These are phyloP conservation scores for Kodamaea kaohsiungensis DNA, from an alignment of 805 yeast species.

Conservation along the genomic window DNA sequence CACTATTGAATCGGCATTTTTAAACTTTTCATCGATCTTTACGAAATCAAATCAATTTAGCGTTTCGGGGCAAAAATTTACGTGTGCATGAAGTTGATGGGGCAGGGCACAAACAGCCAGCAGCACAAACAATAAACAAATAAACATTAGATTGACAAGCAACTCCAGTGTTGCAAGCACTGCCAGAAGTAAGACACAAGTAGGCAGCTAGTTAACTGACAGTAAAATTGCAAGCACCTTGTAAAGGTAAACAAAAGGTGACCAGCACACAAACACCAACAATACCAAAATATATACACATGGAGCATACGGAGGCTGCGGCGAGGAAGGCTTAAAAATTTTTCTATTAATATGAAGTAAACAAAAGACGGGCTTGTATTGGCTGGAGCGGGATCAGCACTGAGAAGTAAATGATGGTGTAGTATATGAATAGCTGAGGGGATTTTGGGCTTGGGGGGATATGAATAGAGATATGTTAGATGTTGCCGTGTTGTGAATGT, in stretches of 20 bases:
- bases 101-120: slow-evolving; percentile 4
- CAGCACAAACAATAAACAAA: background rate
- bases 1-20: background rate
- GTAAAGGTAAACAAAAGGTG: background rate
- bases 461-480: too few relatives aligned
- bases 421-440: too few relatives aligned
- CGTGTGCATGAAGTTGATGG: background rate
- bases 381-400: background rate
- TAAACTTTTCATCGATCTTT: background rate
- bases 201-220: background rate
- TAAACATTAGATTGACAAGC: too few relatives aligned
- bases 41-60: background rate
- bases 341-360: background rate
- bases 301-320: background rate
- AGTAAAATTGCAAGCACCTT: background rate
- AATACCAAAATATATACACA: background rate
- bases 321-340: background rate
- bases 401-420: too few relatives aligned
- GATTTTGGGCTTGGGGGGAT: too few relatives aligned
- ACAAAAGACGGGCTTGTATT: background rate
- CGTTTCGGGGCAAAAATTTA: background rate
- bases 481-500: too few relatives aligned
- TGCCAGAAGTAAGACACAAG: background rate
- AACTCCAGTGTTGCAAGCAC: background rate
- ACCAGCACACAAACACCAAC: background rate